phyloP scores from a whole-genome alignment of 768 basidiomycete genomes.

The Pisolithus albus region DNA sequence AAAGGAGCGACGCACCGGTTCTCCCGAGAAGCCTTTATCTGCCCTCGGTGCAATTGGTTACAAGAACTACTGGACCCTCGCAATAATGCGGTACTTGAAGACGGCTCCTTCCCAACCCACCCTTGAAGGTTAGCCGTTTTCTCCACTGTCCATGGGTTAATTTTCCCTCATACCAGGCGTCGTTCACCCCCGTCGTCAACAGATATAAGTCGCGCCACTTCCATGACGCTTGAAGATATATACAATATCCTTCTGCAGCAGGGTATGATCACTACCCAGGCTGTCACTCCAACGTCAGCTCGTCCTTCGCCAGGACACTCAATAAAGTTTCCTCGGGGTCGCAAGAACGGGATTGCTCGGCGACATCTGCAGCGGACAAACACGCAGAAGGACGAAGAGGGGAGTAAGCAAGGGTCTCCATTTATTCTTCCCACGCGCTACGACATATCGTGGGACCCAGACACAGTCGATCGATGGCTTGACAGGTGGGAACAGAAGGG shows the following conservation, averaged over 20 bases:
- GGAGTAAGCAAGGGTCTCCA: constrained; percentile 38
- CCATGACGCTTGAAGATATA: constrained; percentile 89
- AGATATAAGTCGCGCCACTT: constrained; percentile 83
- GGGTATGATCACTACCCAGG: constrained; percentile 60
- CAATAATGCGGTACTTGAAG: constrained; percentile 73
- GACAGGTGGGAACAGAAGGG: constrained; percentile 70
- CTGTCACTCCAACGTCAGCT: constrained; percentile 42
- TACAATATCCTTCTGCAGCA: constrained; percentile 65
- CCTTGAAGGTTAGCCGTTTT: constrained; percentile 59
- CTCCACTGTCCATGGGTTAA: constrained; percentile 9
- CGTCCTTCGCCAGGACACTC: constrained; percentile 72
- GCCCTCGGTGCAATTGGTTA: constrained; percentile 91
- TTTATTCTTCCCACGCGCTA: constrained; percentile 67
- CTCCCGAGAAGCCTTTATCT: constrained; percentile 95
- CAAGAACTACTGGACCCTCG: constrained; percentile 87
- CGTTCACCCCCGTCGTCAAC: constrained; percentile 10
- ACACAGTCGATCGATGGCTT: constrained; percentile 59
- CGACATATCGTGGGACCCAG: constrained; percentile 66
- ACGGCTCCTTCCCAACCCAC: constrained; percentile 53
- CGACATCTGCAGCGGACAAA: constrained; percentile 50
- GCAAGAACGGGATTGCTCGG: constrained; percentile 58
- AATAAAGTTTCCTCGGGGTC: constrained; percentile 65
- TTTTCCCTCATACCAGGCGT: constrained; percentile 14
- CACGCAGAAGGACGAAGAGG: constrained; percentile 37
- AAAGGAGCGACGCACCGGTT: constrained; percentile 85